Percentiles rank a stretch among this genome's conserved stretches.
These are phyloP conservation scores for Saccharomycopsis sp. DNA, from an alignment of 805 yeast genomes.

Conservation along the genomic window DNA sequence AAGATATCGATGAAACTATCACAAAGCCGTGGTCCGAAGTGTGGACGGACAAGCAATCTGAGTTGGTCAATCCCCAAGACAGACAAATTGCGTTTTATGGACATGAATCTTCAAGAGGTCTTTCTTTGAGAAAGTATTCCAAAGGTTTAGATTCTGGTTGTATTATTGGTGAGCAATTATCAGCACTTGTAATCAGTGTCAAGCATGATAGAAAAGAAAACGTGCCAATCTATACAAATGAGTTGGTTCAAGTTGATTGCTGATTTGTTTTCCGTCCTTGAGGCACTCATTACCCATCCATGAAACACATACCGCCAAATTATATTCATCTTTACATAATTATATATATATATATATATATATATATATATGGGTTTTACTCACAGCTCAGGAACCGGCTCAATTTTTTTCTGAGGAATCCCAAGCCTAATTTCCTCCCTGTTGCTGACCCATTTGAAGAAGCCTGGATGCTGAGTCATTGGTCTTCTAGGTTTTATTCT, in stretches of 20 bases:
- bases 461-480: conserved; percentile 35
- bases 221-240: neutral
- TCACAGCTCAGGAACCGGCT: too few species aligned
- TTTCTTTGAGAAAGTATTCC: conserved; percentile 53
- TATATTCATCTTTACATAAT: too few species aligned
- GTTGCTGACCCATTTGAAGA: conserved; percentile 33
- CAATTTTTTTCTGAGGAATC: conserved; percentile 16
- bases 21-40: conserved; percentile 48
- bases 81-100: conserved; percentile 59
- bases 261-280: neutral
- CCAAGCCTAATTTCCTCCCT: conserved; percentile 16
- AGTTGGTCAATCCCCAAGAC: conserved; percentile 19
- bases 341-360: too few species aligned
- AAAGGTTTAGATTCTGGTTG: conserved; percentile 82
- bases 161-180: conserved; percentile 60
- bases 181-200: conserved; percentile 38
- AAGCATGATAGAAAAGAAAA: neutral
- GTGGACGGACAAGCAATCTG: conserved; percentile 40
- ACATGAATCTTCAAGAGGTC: conserved; percentile 78
- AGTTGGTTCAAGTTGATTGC: conserved; percentile 6
- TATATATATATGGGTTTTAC: too few species aligned
- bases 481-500: conserved; percentile 31
- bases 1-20: conserved; percentile 22
- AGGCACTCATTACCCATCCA: too few species aligned
- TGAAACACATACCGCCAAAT: too few species aligned